Evolutionary conservation across 805 yeast genomes (phyloP).

Genomic region (Lachancea lanzarotensis): DNA sequence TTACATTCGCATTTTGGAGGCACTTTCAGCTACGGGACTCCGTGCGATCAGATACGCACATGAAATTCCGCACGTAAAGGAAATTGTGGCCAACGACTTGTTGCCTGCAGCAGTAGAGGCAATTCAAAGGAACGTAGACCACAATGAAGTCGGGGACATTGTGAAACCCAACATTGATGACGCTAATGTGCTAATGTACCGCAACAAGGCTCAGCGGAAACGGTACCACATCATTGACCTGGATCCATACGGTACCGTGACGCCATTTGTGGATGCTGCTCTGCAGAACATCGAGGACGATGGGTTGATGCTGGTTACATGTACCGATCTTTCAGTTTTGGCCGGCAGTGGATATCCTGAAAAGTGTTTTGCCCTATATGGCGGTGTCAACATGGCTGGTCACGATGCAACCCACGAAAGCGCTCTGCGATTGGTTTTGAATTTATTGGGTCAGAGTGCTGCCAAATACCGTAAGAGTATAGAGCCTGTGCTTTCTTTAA

Average conservation of each 20-base stretch:
- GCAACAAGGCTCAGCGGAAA: conserved; percentile 35
- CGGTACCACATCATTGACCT: conserved; percentile 82
- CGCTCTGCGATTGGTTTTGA: conserved; percentile 78
- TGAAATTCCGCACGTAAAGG: conserved; percentile 72
- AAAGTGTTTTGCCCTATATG: conserved; percentile 89
- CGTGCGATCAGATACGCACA: conserved; percentile 90
- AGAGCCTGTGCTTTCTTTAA: conserved; percentile 78
- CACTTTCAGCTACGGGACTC: conserved; percentile 89
- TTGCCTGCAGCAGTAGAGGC: conserved; percentile 78
- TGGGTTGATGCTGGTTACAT: conserved; percentile 83
- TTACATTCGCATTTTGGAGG: conserved; percentile 72
- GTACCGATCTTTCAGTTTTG: conserved; percentile 92
- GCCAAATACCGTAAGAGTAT: conserved; percentile 83
- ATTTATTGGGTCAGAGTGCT: conserved; percentile 71
- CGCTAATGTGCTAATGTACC: conserved; percentile 79
- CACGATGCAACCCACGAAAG: conserved; percentile 85
- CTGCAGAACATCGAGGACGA: conserved; percentile 76
- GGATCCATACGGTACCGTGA: conserved; percentile 97
- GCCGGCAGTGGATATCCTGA: conserved; percentile 97
- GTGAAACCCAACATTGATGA: conserved; percentile 76
- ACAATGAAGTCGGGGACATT: conserved; percentile 51
- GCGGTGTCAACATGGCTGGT: conserved; percentile 81
- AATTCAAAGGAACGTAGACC: conserved; percentile 62
- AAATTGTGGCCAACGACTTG: conserved; percentile 84
- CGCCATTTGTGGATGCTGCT: conserved; percentile 93